Evolutionary conservation across 1,284 basidiomycete species (phyloP), one percentile per base, ranked within the genome.

Genomic region (Mycosarcoma mackinlayi): DNA sequence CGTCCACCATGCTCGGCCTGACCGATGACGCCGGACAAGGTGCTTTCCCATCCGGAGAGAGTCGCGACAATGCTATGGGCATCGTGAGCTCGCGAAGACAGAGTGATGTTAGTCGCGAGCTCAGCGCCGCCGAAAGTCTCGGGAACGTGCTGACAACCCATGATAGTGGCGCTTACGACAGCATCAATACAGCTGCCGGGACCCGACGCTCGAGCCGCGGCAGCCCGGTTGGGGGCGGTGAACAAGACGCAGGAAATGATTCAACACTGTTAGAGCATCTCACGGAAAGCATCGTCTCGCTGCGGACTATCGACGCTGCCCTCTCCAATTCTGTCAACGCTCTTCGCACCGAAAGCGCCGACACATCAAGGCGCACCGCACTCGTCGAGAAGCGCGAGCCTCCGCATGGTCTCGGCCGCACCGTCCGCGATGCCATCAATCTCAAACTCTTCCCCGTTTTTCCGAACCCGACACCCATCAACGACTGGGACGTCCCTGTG

Each of bases 371-470:
- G 30, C 53, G 70, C 23, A 61, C 67, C 4, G 40, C 66, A 14
- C 30, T 73, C 19, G 65, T 65, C 7, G 73, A 75, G 33, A 60
- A 60, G 47, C 55, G 76, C 3, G 76, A 79, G 27, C 63, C 71
- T 14, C 80, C 79, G 0, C 80, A 82, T 34, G 80, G 80, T 6
- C 64, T 82, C 1, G 81, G 80, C 1, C 64, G 78, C 21, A 81
- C 80, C 3, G 81, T 82, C 31, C 56, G 78, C 8, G 78, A 82
- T 44, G 81, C 81, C 1, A 77, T 82, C 69, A 82, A 82, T 40
- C 65, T 99, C 74, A 96, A 96, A 65, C 91, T 98, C 33, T 94
- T 98, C 66, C 96, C 93, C 0, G 95, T 94, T 83, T 97, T 94
- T 77, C 92, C 94, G 4, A 98, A 98, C 78, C 96, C 96, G 9